Percentiles rank a stretch among this genome's conserved stretches.
Conservation (phyloP, 441 rosid genomes). For the Gossypium laxum region DNA sequence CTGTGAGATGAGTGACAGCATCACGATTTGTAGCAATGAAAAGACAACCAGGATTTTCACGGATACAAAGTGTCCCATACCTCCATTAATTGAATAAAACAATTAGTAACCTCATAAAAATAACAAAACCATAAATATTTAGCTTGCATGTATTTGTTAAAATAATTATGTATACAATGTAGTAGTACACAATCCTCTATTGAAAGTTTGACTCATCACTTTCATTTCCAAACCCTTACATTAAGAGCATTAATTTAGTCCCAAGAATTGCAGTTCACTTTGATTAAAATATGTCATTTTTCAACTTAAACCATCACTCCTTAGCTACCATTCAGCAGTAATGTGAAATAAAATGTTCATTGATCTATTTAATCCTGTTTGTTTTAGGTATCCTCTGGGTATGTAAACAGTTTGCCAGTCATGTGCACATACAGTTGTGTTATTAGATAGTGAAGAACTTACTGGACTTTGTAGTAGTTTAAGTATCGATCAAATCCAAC, state of each 20-base stretch:
- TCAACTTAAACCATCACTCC: background rate
- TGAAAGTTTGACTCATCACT: background rate
- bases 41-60: conserved; percentile 67
- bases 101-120: background rate
- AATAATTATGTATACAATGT: background rate
- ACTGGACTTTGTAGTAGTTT: conserved; percentile 73
- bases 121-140: background rate
- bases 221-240: background rate
- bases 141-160: background rate
- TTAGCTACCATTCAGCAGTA: background rate
- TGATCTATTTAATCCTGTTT: background rate
- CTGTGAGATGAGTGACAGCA: conserved; percentile 72
- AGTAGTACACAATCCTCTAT: background rate
- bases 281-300: background rate
- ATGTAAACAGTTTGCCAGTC: background rate
- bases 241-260: background rate
- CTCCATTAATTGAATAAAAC: conserved; percentile 24
- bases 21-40: conserved; percentile 71
- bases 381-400: background rate
- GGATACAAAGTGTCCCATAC: conserved; percentile 66
- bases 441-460: conserved; percentile 18
- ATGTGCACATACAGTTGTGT: background rate
- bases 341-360: background rate
- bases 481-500: conserved; percentile 71
- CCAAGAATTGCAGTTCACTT: background rate